Conservation (phyloP, 768 basidiomycete genomes). For the Tulasnella sp. region DNA sequence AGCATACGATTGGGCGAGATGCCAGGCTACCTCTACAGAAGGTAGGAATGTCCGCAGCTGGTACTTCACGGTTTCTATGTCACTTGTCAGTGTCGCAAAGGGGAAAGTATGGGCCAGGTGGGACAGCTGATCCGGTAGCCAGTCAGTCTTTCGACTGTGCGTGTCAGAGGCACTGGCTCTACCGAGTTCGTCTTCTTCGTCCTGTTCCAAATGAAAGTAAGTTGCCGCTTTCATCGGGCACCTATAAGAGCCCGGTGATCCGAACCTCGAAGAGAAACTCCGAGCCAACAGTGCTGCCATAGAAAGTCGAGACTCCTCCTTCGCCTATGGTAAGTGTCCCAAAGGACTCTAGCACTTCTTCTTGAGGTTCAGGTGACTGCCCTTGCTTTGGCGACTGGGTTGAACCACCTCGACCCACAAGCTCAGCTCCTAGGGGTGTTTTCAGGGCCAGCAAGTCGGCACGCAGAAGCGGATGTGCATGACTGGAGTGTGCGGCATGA, state of each 20-base stretch:
- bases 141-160: background rate
- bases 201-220: background rate
- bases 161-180: conserved; percentile 21
- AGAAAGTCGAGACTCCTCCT: conserved; percentile 28
- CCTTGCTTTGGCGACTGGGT: background rate
- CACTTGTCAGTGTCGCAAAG: conserved; percentile 19
- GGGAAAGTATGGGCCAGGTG: conserved; percentile 23
- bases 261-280: conserved; percentile 29
- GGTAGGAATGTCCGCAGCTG: conserved; percentile 8
- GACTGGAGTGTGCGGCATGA: conserved; percentile 19
- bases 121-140: conserved; percentile 4
- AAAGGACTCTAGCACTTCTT: conserved; percentile 27
- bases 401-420: conserved; percentile 19
- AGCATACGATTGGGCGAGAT: conserved; percentile 25
- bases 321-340: conserved; percentile 28
- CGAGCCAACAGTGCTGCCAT: conserved; percentile 28
- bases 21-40: background rate
- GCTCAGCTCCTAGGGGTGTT: conserved; percentile 29
- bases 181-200: conserved; percentile 23
- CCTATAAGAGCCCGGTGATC: background rate
- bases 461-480: conserved; percentile 26
- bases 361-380: background rate
- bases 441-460: conserved; percentile 27
- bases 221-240: conserved; percentile 4
- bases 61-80: conserved; percentile 23